Percentiles rank a stretch among this genome's conserved stretches.
Evolutionary conservation across 495 filamentous ascomycete species (phyloP).

Genomic region (Aspergillus ellipticus): DNA sequence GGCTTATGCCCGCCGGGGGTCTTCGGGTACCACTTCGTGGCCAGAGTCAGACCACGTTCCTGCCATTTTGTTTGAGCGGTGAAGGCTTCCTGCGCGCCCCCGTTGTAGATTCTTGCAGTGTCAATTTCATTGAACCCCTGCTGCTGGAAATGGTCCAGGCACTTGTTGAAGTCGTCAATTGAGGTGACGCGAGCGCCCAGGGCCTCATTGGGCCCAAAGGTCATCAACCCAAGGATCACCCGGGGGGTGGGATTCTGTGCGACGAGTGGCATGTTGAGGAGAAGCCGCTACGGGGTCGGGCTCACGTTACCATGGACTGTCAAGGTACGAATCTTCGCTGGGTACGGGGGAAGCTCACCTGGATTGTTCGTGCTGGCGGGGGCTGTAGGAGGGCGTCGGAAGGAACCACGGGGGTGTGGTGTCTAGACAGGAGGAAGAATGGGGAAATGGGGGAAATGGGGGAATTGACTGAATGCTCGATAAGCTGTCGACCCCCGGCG

Average conservation of each 20-base stretch:
- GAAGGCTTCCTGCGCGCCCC: conserved; percentile 75
- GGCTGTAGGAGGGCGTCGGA: too few relatives aligned
- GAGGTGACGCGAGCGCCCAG: conserved; percentile 69
- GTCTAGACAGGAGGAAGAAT: not conserved
- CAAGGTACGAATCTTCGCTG: too few relatives aligned
- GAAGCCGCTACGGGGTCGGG: not conserved
- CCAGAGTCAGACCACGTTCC: conserved; percentile 74
- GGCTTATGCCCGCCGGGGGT: conserved; percentile 56
- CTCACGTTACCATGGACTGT: too few relatives aligned
- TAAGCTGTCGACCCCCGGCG: too few relatives aligned
- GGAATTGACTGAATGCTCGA: too few relatives aligned
- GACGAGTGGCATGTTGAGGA: conserved; percentile 50
- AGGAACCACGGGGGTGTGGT: not conserved
- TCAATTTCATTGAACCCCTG: conserved; percentile 78
- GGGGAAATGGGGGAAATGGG: too few relatives aligned
- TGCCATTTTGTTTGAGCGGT: conserved; percentile 75
- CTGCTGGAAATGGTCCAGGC: conserved; percentile 65
- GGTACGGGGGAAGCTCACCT: not conserved
- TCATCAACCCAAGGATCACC: conserved; percentile 60
- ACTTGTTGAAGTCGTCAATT: conserved; percentile 57
- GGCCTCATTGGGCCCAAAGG: conserved; percentile 49
- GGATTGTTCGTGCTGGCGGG: too few relatives aligned
- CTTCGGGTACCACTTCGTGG: conserved; percentile 77
- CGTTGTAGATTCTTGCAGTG: conserved; percentile 73
- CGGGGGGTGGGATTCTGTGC: conserved; percentile 46